Percentiles rank a stretch among this genome's conserved stretches.
phyloP scores from a whole-genome alignment of 225 moss, liverwort and hornwort genomes.

The Marchantia paleacea region DNA sequence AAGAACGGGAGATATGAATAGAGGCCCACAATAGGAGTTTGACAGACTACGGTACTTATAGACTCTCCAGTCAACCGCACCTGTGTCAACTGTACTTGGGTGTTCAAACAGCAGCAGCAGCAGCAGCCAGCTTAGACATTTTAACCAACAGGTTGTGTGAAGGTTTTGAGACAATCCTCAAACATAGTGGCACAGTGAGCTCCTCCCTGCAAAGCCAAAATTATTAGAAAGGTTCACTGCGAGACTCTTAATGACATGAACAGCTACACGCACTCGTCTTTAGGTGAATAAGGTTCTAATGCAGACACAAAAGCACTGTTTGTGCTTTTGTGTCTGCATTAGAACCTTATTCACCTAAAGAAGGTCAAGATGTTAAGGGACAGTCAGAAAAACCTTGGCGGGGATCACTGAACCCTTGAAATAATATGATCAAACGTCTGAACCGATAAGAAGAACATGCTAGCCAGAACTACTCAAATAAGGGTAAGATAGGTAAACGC shows the following conservation, averaged over 20 bases:
- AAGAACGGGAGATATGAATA: background rate
- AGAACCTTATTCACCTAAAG: no score
- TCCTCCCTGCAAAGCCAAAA: conserved; percentile 6
- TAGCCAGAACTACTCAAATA: no score
- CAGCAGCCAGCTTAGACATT: background rate
- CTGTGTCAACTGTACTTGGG: background rate
- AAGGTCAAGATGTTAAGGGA: no score
- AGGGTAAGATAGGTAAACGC: background rate
- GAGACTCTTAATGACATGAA: background rate
- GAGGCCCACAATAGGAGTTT: no score
- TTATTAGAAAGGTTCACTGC: background rate
- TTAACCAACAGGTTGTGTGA: background rate
- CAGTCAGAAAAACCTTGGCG: no score
- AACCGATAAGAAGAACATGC: no score
- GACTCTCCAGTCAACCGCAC: background rate
- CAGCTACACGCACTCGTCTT: background rate
- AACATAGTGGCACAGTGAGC: background rate
- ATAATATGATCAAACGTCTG: no score
- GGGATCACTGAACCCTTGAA: no score
- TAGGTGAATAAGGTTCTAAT: no score
- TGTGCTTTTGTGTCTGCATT: no score
- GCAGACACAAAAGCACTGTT: no score
- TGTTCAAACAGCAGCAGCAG: background rate
- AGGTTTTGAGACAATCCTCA: background rate
- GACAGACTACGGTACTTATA: background rate